phyloP scores from a whole-genome alignment of 1,284 basidiomycete genomes.

The Porodaedalea pini region DNA sequence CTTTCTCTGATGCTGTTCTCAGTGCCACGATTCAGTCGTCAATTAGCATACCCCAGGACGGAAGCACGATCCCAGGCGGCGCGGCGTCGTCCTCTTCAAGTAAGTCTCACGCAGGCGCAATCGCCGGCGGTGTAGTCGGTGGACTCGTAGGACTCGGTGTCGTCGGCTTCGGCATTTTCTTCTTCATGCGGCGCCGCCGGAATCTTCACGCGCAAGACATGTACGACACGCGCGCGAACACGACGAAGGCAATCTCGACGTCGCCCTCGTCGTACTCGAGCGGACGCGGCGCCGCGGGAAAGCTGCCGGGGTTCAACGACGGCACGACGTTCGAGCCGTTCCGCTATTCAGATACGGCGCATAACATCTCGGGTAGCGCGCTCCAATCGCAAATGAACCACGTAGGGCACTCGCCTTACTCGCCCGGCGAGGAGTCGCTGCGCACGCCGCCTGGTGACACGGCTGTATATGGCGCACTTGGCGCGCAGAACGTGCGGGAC shows the following conservation, averaged over 20 bases:
- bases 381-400: not conserved
- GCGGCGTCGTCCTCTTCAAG: not conserved
- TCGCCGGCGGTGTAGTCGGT: constrained; percentile 20
- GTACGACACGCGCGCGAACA: not conserved
- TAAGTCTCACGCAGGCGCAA: constrained; percentile 15
- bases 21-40: constrained; percentile 8
- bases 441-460: not conserved
- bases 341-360: not conserved
- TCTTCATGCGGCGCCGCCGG: constrained; percentile 13
- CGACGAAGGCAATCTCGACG: not conserved
- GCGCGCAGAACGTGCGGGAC: constrained; percentile 6
- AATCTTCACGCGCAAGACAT: not conserved
- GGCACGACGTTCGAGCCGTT: constrained; percentile 16
- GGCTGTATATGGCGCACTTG: not conserved
- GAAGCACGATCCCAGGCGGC: constrained; percentile 14
- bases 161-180: constrained; percentile 11
- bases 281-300: not conserved
- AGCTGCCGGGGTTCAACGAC: constrained; percentile 1
- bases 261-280: not conserved
- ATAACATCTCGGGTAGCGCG: not conserved
- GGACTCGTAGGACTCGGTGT: constrained; percentile 5
- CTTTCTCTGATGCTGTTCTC: not conserved
- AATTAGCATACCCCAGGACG: constrained; percentile 6
- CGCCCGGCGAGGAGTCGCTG: not conserved
- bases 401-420: too few relatives aligned